Evolutionary conservation across 2,329 filamentous ascomycete genomes (phyloP).

Genomic region (Colletotrichum aenigma): DNA sequence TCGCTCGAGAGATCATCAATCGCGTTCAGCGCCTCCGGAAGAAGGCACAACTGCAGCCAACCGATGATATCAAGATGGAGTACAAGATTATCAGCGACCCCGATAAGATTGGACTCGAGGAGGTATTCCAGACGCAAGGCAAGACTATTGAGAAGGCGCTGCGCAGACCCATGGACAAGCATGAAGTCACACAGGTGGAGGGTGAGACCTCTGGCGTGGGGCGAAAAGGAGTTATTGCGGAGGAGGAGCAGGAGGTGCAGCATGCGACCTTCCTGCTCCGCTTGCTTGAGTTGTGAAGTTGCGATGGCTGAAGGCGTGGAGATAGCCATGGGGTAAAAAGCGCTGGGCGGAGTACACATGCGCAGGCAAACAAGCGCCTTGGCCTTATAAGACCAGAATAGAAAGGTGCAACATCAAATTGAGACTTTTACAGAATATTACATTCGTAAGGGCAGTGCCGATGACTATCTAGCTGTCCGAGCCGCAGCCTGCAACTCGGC

Average conservation of each 20-base stretch:
- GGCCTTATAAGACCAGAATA: background rate
- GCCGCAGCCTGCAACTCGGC: slow-evolving; percentile 7
- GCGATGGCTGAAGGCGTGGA: background rate
- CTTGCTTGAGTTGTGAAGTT: slow-evolving; percentile 70
- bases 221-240: slow-evolving; percentile 60
- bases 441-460: background rate
- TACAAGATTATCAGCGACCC: slow-evolving; percentile 83
- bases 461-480: background rate
- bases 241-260: slow-evolving; percentile 87
- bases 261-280: slow-evolving; percentile 81
- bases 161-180: slow-evolving; percentile 71
- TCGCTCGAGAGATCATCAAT: slow-evolving; percentile 92
- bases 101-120: slow-evolving; percentile 73
- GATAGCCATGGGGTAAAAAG: background rate
- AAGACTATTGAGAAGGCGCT: slow-evolving; percentile 56
- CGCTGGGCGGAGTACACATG: background rate
- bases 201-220: slow-evolving; percentile 14
- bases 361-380: background rate
- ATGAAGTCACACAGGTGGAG: slow-evolving; percentile 27
- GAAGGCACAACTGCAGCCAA: slow-evolving; percentile 88
- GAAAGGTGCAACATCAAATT: background rate
- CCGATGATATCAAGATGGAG: slow-evolving; percentile 95
- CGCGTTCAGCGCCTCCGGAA: slow-evolving; percentile 92
- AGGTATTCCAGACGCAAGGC: slow-evolving; percentile 64
- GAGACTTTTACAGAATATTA: background rate